Base-by-base conservation (phyloP, 2,329 filamentous ascomycete genomes). In the Epichloe aotearoae region DNA sequence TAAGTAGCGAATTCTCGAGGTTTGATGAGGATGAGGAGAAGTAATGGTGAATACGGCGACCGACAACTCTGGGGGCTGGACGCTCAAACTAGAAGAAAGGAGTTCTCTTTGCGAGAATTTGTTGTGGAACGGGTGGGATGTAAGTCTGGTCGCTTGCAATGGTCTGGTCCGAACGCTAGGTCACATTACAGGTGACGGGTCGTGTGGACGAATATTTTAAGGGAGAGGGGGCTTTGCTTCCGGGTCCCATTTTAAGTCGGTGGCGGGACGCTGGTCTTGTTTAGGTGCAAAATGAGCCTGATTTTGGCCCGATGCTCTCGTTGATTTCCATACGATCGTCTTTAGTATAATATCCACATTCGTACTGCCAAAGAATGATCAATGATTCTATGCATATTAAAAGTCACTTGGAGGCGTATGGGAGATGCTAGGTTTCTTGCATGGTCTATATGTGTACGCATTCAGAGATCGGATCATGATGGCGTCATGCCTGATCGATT, bases 61-160 rank as follows among this genome's bases (percentile, higher is more conserved):
- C 15, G 15, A 30, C 14, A 46, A 49, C 15, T 17, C 15, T 30
- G 40, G 38, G 10, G 30, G 47, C 38, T 42, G 26, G 26, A 30
- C 26, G 26, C 26, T 30, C 8, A 37, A 17, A 23, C 15, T 34
- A 17, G 19, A 40, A 26, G 40, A 23, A 45, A 36, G 33, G 19
- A 39, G 40, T 47, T 51, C 41, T 46, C 43, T 2, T 30, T 41
- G 46, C 37, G 42, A 52, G 30, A 49, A 37, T 54, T 55, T 51
- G 55, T 52, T 46, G 54, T 55, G 53, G 53, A 50, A 45, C 44
- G 53, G 33, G 47, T 33, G 40, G 39, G 50, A 37, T 30, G 50
- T 39, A 42, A 30, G 45, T 38, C 26, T 30, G 15, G 38, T 47
- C 45, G 41, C 50, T 44, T 45, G 40, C 47, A 40, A 45, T 33